phyloP scores from a whole-genome alignment of 805 yeast species.

The Saccharomyces paradoxus region DNA sequence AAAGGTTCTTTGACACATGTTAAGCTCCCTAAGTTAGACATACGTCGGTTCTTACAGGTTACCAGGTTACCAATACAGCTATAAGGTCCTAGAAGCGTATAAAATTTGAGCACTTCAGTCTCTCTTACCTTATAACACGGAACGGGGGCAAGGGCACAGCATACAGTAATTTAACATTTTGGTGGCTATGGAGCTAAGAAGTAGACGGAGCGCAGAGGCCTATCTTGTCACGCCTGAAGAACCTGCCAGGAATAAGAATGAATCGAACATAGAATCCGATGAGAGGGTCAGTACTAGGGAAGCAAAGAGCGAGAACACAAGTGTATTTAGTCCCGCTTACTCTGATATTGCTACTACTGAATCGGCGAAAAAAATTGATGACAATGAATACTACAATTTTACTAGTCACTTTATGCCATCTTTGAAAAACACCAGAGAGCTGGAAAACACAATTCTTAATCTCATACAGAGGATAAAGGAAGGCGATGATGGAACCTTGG shows the following conservation, averaged over 20 bases:
- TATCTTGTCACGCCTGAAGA: constrained; percentile 23
- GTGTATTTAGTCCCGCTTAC: neutral
- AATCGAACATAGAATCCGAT: neutral
- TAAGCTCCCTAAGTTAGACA: neutral
- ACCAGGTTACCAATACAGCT: neutral
- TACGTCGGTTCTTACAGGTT: neutral
- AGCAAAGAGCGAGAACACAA: neutral
- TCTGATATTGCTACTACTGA: neutral
- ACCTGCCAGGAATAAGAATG: constrained; percentile 4
- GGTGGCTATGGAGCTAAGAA: constrained; percentile 3
- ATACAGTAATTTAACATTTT: neutral
- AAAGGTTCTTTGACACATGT: neutral
- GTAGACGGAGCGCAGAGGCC: constrained; percentile 4
- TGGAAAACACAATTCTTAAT: constrained; percentile 16
- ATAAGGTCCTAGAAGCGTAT: neutral
- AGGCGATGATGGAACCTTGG: neutral
- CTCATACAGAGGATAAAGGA: constrained; percentile 6
- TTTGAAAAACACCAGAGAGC: constrained; percentile 16
- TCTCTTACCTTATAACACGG: neutral
- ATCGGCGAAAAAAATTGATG: neutral
- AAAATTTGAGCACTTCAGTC: neutral
- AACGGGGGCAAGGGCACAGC: neutral
- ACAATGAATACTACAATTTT: neutral
- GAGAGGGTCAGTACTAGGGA: neutral
- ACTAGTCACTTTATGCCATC: constrained; percentile 8